These are phyloP conservation scores for Wickerhamomyces tratensis DNA, from an alignment of 805 yeast species.

Conservation along the genomic window DNA sequence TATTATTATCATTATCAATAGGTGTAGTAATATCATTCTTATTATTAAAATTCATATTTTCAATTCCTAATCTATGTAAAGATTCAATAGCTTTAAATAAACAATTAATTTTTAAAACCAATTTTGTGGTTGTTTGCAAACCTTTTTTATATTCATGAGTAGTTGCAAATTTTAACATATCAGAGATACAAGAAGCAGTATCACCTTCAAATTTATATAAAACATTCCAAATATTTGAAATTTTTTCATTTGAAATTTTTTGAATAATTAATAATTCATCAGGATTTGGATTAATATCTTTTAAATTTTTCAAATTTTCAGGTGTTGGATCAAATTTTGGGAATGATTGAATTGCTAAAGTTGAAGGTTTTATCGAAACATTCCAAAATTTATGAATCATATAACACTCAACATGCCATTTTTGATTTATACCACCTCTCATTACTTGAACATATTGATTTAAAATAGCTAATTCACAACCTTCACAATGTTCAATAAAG, in stretches of 20 bases:
- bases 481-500: slow-evolving; percentile 85
- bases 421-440: slow-evolving; percentile 85
- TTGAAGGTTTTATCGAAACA: slow-evolving; percentile 59
- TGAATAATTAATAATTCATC: slow-evolving; percentile 48
- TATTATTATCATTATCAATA: too few relatives aligned
- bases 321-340: slow-evolving; percentile 18
- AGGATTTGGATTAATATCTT: slow-evolving; percentile 29
- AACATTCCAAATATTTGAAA: slow-evolving; percentile 71
- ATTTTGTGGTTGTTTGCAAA: slow-evolving; percentile 54
- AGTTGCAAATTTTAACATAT: slow-evolving; percentile 81
- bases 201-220: slow-evolving; percentile 85
- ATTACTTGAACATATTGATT: slow-evolving; percentile 91
- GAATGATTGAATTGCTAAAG: slow-evolving; percentile 35
- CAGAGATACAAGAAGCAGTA: slow-evolving; percentile 81
- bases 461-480: slow-evolving; percentile 84
- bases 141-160: slow-evolving; percentile 63
- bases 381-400: slow-evolving; percentile 98
- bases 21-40: neutral
- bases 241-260: slow-evolving; percentile 48
- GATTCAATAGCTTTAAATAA: slow-evolving; percentile 69
- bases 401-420: slow-evolving; percentile 99
- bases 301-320: slow-evolving; percentile 12
- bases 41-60: slow-evolving; percentile 2
- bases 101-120: slow-evolving; percentile 66
- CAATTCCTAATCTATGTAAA: slow-evolving; percentile 22